Conservation (phyloP, 2,329 filamentous ascomycete genomes). For the Penicillium frequentans region DNA sequence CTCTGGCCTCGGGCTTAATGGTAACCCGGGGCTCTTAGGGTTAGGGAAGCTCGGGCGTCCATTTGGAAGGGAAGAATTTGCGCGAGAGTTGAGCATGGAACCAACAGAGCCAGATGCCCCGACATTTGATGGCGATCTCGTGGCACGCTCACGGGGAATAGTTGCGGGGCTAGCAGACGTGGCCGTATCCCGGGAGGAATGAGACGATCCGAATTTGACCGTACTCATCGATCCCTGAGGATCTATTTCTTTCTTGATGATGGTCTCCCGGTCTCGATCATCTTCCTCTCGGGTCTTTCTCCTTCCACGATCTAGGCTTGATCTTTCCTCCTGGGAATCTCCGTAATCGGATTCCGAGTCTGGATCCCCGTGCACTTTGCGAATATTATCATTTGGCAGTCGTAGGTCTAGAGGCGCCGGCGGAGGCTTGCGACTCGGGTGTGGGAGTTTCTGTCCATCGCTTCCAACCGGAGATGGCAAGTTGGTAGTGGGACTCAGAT, state of each 20-base stretch:
- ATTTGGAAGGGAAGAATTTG: slow-evolving; percentile 23
- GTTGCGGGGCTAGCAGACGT: slow-evolving; percentile 33
- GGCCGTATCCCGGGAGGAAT: slow-evolving; percentile 10
- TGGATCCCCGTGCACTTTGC: slow-evolving; percentile 45
- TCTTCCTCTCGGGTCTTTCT: slow-evolving; percentile 86
- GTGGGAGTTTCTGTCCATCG: slow-evolving; percentile 41
- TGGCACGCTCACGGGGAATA: slow-evolving; percentile 54
- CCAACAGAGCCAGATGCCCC: slow-evolving; percentile 29
- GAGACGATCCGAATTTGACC: slow-evolving; percentile 1
- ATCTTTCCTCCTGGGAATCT: slow-evolving; percentile 67
- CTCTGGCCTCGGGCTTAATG: slow-evolving; percentile 60
- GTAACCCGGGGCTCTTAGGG: slow-evolving; percentile 63
- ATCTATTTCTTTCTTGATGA: slow-evolving; percentile 65
- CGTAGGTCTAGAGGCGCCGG: slow-evolving; percentile 79
- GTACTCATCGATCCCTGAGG: slow-evolving; percentile 2
- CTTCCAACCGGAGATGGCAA: slow-evolving; percentile 15
- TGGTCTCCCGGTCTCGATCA: slow-evolving; percentile 73
- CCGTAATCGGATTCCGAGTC: slow-evolving; percentile 82
- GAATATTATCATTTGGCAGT: slow-evolving; percentile 39
- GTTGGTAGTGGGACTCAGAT: slow-evolving; percentile 20
- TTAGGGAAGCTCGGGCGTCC: slow-evolving; percentile 47
- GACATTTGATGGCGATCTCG: slow-evolving; percentile 28
- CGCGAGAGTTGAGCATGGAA: slow-evolving; percentile 31
- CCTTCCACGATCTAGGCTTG: slow-evolving; percentile 65
- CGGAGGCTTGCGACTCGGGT: slow-evolving; percentile 74